Evolutionary conservation across 192 early-diverging fungal genomes (phyloP), one percentile per base, ranked within the genome.

Genomic region (Helicostylum pulchrum): DNA sequence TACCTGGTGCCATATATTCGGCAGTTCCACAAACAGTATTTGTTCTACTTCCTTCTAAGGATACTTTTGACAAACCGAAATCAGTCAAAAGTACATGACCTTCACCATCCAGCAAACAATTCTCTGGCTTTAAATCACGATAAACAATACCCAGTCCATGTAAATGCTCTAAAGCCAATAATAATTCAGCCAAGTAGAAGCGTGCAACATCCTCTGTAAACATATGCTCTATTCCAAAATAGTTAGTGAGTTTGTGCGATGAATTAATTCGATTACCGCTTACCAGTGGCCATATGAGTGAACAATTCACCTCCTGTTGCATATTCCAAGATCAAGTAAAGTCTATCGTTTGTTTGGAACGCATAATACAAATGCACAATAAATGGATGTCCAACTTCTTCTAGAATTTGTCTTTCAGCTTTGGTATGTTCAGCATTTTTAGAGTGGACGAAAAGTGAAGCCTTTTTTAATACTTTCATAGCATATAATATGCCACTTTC

Each of bases 401-500:
- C 90, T 47, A 97, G 80, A 58, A 97, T 93, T 54, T 85, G 82
- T 26, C 94, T 83, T 70, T 97, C 95, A 61, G 90, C 91, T 75
- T 85, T 87, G 46, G 93, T 97, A 73, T 92, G 85, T 31, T 86
- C 81, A 9, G 88, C 88, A 65, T 88, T 85, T 70, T 94, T 94
- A 26, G 81, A 68, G 75, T 94, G 86, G 12, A 94, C 74, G 48
- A 93, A 81, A 44, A 97, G 82, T 30, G 88, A 86, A 2, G 93
- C 92, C 78, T 97, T 95, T 75, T 87, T 85, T 45, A 97, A 80
- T 3, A 94, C 91, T 77, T 97, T 97, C 95, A 95, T 95, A 21
- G 95, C 95, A 71, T 89, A 95, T 47, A 87, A 67, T 51, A 65
- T 67, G 19, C 71, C 70, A 4, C 72, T 76, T 30, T 15, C 63